Conservation (phyloP, 257 asterid genomes). For the Knoxia roxburghii region DNA sequence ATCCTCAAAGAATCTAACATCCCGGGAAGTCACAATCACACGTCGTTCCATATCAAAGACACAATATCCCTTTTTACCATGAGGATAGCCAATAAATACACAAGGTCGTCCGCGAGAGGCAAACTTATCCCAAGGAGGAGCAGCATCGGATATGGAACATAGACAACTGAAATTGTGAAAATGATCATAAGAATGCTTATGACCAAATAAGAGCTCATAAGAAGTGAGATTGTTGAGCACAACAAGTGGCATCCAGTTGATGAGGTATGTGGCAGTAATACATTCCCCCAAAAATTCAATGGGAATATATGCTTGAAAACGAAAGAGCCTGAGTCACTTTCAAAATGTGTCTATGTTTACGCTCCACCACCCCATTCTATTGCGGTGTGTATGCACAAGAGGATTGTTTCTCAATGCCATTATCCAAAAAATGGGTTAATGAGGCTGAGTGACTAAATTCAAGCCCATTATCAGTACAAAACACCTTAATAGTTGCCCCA, state of each 20-base stretch:
- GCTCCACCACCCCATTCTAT: conserved; percentile 3
- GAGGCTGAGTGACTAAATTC: neutral
- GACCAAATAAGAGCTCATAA: neutral
- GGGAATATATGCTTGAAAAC: conserved; percentile 1
- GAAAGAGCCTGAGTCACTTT: neutral
- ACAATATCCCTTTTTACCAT: no score
- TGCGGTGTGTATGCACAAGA: neutral
- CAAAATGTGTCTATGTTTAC: neutral
- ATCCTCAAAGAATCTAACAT: no score
- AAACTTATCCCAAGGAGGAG: neutral
- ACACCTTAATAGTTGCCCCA: neutral
- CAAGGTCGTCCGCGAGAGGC: neutral
- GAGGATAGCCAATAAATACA: neutral
- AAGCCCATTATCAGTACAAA: neutral
- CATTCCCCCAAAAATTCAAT: neutral
- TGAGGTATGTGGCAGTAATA: neutral
- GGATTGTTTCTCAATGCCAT: neutral
- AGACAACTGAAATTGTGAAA: neutral
- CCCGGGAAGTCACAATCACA: no score
- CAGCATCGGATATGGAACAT: neutral
- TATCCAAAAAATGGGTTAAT: neutral
- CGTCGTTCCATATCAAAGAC: no score
- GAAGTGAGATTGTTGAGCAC: neutral
- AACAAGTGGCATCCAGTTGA: neutral
- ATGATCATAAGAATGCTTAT: neutral